Percentiles rank a stretch among this genome's conserved stretches.
These are phyloP conservation scores for Myriangium duriaei DNA, from an alignment of 2,329 filamentous ascomycete species.

Conservation along the genomic window DNA sequence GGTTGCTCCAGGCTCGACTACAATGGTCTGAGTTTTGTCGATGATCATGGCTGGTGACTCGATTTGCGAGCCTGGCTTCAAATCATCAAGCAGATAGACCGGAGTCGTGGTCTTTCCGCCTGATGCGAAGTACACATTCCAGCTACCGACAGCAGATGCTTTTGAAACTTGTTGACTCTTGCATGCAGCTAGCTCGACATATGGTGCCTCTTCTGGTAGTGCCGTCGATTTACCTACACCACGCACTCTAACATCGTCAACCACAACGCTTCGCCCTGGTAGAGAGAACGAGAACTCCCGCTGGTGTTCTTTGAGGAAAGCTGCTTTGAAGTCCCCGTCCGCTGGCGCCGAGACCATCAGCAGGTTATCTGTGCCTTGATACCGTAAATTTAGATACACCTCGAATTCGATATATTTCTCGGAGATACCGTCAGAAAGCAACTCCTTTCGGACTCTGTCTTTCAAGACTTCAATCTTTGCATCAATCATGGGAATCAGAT, in stretches of 20 bases:
- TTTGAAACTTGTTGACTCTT: conserved; percentile 1
- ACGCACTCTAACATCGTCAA: conserved; percentile 27
- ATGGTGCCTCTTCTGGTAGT: conserved; percentile 12
- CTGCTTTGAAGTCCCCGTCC: conserved; percentile 25
- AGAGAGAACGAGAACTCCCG: conserved; percentile 32
- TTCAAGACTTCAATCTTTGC: conserved; percentile 21
- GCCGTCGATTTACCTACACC: conserved; percentile 14
- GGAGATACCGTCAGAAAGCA: conserved; percentile 33
- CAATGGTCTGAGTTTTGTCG: conserved; percentile 9
- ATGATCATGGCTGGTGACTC: conserved; percentile 8
- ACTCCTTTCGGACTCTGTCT: conserved; percentile 24
- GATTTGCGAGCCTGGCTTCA: not conserved
- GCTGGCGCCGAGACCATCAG: conserved; percentile 33
- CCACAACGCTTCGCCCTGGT: conserved; percentile 24
- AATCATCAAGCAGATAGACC: conserved; percentile 1
- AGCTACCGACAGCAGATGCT: not conserved
- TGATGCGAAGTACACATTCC: not conserved
- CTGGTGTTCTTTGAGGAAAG: conserved; percentile 27
- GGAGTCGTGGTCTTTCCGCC: conserved; percentile 10
- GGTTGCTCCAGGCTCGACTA: not conserved
- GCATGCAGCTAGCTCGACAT: conserved; percentile 4
- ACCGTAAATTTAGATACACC: conserved; percentile 36
- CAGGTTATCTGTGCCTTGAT: conserved; percentile 39
- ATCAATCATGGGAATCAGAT: conserved; percentile 38
- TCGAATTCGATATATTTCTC: conserved; percentile 29